phyloP scores from a whole-genome alignment of 1,139 yeast genomes.

The Lodderomyces metapsilosis region DNA sequence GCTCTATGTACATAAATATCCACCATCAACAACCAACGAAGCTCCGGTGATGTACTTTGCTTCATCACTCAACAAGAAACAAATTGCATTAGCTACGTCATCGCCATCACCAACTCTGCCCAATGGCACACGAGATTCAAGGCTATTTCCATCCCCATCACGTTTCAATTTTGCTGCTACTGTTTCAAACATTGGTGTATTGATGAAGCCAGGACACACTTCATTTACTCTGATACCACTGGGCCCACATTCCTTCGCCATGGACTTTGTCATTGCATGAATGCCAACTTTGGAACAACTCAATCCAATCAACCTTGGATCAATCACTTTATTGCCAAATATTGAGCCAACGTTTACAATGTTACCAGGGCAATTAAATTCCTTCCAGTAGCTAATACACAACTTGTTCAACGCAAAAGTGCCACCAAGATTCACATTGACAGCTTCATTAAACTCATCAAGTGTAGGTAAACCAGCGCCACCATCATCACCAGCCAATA shows the following conservation, averaged over 20 bases:
- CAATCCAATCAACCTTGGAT: conserved; percentile 30
- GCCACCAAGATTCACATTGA: conserved; percentile 71
- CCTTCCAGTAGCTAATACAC: conserved; percentile 71
- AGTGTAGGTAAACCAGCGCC: too few relatives aligned
- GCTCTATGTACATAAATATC: conserved; percentile 31
- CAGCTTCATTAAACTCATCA: conserved; percentile 61
- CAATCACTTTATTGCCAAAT: conserved; percentile 26
- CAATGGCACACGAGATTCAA: conserved; percentile 31
- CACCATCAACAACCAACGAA: conserved; percentile 27
- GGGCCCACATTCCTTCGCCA: conserved; percentile 16
- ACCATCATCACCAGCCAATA: conserved; percentile 53
- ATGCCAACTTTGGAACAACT: conserved; percentile 18
- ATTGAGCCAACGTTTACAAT: conserved; percentile 65
- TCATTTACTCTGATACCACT: conserved; percentile 17
- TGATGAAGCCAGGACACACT: conserved; percentile 22
- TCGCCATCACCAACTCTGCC: conserved; percentile 40
- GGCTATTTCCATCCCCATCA: conserved; percentile 18
- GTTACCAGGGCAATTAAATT: conserved; percentile 66
- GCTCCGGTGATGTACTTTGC: conserved; percentile 42
- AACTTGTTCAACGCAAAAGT: conserved; percentile 71
- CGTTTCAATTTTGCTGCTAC: conserved; percentile 19
- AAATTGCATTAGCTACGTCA: conserved; percentile 47
- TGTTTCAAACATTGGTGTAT: conserved; percentile 30
- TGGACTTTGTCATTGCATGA: conserved; percentile 14
- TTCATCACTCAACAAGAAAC: conserved; percentile 43